Evolutionary conservation across 2,329 filamentous ascomycete genomes (phyloP).

Genomic region (Scolecobasidium constrictum): DNA sequence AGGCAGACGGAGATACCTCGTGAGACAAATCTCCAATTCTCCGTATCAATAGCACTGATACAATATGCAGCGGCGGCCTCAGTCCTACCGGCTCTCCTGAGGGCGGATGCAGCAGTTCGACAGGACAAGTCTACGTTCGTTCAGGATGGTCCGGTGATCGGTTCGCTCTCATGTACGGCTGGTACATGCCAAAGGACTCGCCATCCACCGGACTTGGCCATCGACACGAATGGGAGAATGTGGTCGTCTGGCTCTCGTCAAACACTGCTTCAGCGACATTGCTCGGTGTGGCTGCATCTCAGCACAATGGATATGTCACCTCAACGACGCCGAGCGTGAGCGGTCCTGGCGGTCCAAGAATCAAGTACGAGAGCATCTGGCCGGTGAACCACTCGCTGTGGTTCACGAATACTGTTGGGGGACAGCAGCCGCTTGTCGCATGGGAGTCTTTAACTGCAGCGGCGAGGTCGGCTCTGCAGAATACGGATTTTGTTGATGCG

Average conservation of each 20-base stretch:
- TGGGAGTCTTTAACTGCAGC: slow-evolving; percentile 38
- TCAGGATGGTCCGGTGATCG: slow-evolving; percentile 27
- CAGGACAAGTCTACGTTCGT: slow-evolving; percentile 42
- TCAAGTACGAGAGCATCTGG: slow-evolving; percentile 36
- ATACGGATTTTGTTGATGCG: slow-evolving; percentile 35
- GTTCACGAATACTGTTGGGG: slow-evolving; percentile 29
- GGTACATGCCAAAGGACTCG: slow-evolving; percentile 41
- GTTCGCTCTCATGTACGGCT: slow-evolving; percentile 42
- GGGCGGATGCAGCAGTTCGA: slow-evolving; percentile 31
- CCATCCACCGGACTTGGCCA: slow-evolving; percentile 36
- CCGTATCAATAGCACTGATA: neutral
- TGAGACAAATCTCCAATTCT: slow-evolving; percentile 20
- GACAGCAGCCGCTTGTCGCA: slow-evolving; percentile 36
- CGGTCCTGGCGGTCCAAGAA: slow-evolving; percentile 17
- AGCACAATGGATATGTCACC: slow-evolving; percentile 39
- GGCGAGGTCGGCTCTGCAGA: slow-evolving; percentile 33
- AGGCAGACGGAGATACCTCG: slow-evolving; percentile 46
- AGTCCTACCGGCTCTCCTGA: slow-evolving; percentile 26
- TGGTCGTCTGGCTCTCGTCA: slow-evolving; percentile 39
- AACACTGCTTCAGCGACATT: slow-evolving; percentile 28
- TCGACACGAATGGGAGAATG: slow-evolving; percentile 46
- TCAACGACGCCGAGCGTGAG: slow-evolving; percentile 29
- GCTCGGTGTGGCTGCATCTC: slow-evolving; percentile 40
- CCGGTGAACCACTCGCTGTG: slow-evolving; percentile 38
- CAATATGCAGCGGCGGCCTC: slow-evolving; percentile 30